Base-by-base conservation (phyloP, 2,329 filamentous ascomycete genomes). In the Botrytis deweyae region DNA sequence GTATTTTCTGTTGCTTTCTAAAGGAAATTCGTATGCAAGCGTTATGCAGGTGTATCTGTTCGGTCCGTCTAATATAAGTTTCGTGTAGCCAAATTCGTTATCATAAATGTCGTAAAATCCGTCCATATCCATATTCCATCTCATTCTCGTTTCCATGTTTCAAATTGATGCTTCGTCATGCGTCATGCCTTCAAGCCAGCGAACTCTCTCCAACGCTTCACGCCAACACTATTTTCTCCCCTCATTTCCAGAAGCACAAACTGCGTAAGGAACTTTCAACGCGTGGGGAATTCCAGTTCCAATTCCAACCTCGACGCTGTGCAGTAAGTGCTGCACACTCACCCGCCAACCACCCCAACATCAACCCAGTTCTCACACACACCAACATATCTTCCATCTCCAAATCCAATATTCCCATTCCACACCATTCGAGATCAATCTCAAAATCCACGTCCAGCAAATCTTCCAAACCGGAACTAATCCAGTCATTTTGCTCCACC, bases 261-360 rank as follows among this genome's bases (percentile, higher is more conserved):
- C n/a, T 65, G 14, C 33, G 29, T 33, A 36, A 55, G 29, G 40
- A 44, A 18, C 40, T n/a, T 29, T 49, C 63, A 20, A n/a, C 9
- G 25, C 49, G 49, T 33, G 66, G 36, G 55, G 49, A 42, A 33
- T 65, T 33, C 69, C 58, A 52, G 18, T 61, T 36, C 46, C 49
- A 49, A 46, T 72, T 42, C 64, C 55, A 59, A 22, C 71, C 40
- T 6, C 55, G 25, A 3, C 66, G 66, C 40, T 68, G 25, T 25
- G 66, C 66, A 42, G 66, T 58, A 16, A 68, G 49, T 9, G 55
- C 36, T 33, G 65, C 33, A 25, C 63, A 68, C 22, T 72, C 71
- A 7, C 71, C 71, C 63, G 25, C 29, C 33, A 68, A 44, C 71
- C 71, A 72, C 3, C 71, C 71, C 22, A 72, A 14, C 29, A 72